A percentile compares a stretch with the other conserved stretches of the same genome.
Conservation (phyloP, 2,329 filamentous ascomycete species). For the Calonectria pseudoturangicola region DNA sequence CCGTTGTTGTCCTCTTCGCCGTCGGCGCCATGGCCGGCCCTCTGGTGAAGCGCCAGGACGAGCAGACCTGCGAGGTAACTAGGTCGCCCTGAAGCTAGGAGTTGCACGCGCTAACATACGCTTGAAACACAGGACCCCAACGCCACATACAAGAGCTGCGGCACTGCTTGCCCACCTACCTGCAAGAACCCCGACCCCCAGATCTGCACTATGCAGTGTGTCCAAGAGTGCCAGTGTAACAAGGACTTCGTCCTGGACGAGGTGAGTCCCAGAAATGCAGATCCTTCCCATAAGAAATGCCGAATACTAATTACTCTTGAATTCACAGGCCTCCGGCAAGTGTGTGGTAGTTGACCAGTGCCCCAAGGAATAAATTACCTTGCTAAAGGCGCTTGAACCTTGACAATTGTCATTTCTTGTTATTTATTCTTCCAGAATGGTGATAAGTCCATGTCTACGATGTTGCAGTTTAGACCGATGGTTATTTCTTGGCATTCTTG, state of each 20-base stretch:
- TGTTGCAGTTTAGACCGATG: no score
- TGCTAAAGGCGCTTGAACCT: neutral
- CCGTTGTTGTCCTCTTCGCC: conserved; percentile 10
- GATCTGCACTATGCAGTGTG: conserved; percentile 13
- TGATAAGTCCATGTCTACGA: neutral
- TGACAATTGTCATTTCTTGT: neutral
- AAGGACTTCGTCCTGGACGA: neutral
- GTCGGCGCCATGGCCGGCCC: conserved; percentile 9
- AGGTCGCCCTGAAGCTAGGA: no score
- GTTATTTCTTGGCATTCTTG: neutral
- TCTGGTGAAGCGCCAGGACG: neutral
- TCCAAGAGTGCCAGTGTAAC: neutral
- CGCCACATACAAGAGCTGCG: conserved; percentile 6
- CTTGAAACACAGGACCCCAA: conserved; percentile 15
- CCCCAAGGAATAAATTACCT: neutral
- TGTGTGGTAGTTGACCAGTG: neutral
- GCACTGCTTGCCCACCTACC: neutral
- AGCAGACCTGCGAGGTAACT: neutral
- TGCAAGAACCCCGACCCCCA: neutral
- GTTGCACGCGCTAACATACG: neutral
- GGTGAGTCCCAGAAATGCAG: neutral
- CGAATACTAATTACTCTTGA: neutral
- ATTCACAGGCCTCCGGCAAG: neutral
- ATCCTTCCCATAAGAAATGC: neutral
- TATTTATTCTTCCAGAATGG: neutral